Percentiles rank a stretch among this genome's conserved stretches.
phyloP scores from a whole-genome alignment of 169 alveolate species.

The Miamiensis avidus region DNA sequence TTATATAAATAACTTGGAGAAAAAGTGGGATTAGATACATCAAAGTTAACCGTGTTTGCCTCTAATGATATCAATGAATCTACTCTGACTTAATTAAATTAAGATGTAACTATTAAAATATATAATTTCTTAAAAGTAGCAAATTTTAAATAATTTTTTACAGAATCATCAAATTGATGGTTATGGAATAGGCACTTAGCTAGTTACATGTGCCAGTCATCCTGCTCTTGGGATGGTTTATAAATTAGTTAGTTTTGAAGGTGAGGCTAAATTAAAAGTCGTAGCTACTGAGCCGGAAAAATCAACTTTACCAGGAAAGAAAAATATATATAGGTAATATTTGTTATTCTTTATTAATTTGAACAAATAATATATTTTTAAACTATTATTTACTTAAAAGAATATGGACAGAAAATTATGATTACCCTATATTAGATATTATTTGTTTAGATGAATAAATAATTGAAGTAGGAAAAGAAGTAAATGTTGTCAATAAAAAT shows the following conservation, averaged over 20 bases:
- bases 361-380: neutral
- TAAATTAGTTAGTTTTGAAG: conserved; percentile 88
- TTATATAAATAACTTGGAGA: conserved; percentile 57
- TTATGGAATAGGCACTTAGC: conserved; percentile 93
- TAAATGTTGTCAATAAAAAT: conserved; percentile 22
- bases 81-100: conserved; percentile 24
- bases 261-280: conserved; percentile 80
- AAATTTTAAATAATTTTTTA: conserved; percentile 23
- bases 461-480: conserved; percentile 15
- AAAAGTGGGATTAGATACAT: conserved; percentile 45
- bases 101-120: neutral
- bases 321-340: conserved; percentile 64
- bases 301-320: conserved; percentile 84
- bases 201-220: conserved; percentile 92
- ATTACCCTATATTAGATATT: conserved; percentile 46
- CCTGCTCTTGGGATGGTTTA: conserved; percentile 94
- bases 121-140: too few species aligned
- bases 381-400: neutral
- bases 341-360: conserved; percentile 51
- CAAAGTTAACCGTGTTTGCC: conserved; percentile 65
- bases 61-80: conserved; percentile 88
- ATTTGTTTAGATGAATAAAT: conserved; percentile 34
- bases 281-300: conserved; percentile 88
- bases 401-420: conserved; percentile 5
- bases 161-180: conserved; percentile 86